phyloP scores from a whole-genome alignment of 768 basidiomycete genomes.

The Mycena pura region DNA sequence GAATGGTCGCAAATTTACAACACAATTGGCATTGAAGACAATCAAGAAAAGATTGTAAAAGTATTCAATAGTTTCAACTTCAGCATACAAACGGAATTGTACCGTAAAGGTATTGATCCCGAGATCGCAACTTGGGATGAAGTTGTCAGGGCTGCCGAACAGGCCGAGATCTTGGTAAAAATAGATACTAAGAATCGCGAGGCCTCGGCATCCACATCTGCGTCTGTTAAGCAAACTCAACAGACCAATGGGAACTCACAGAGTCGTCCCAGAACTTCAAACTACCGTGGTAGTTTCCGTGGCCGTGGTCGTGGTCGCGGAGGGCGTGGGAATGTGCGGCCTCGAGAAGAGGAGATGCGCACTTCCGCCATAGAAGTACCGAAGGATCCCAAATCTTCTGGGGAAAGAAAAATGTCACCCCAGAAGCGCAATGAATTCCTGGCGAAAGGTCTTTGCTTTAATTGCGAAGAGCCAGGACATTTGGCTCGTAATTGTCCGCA shows the following conservation, averaged over 20 bases:
- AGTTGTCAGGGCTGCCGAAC: slow-evolving; percentile 34
- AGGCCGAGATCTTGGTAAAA: background rate
- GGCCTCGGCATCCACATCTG: background rate
- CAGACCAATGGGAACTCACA: background rate
- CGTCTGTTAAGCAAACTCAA: too few relatives aligned
- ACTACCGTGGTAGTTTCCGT: background rate
- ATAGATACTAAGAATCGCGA: background rate
- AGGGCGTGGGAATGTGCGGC: background rate
- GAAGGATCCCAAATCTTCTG: background rate
- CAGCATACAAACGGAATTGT: slow-evolving; percentile 28
- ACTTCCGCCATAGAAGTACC: background rate
- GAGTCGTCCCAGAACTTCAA: background rate
- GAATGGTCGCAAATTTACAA: slow-evolving; percentile 29
- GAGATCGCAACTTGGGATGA: slow-evolving; percentile 14
- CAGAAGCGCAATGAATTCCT: slow-evolving; percentile 15
- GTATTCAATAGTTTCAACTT: slow-evolving; percentile 32
- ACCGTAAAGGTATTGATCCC: slow-evolving; percentile 24
- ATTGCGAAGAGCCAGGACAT: slow-evolving; percentile 35
- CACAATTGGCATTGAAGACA: slow-evolving; percentile 26
- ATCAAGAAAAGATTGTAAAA: slow-evolving; percentile 26
- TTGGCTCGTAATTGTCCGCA: slow-evolving; percentile 36
- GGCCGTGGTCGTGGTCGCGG: slow-evolving; percentile 34
- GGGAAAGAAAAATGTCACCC: background rate
- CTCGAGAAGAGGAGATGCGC: background rate
- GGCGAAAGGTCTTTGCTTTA: slow-evolving; percentile 35